phyloP scores from a whole-genome alignment of 1,284 basidiomycete genomes.

The Rhodotorula sp. region DNA sequence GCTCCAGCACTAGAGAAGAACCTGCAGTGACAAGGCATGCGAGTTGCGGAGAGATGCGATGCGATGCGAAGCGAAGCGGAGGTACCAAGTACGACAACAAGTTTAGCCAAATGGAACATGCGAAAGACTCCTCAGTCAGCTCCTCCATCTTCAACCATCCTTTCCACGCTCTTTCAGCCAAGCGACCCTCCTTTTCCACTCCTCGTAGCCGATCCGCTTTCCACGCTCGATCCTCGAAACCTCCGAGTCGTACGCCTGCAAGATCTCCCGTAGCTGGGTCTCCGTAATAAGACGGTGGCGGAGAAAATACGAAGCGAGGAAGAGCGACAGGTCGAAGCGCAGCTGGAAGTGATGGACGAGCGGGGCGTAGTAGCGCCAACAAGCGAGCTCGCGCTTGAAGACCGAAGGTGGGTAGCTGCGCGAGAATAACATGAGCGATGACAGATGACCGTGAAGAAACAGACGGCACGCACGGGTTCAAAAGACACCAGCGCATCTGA shows the following conservation, averaged over 20 bases:
- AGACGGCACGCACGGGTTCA: slow-evolving; percentile 9
- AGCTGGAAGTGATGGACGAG: slow-evolving; percentile 4
- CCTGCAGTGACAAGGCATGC: too few relatives aligned
- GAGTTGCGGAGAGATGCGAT: too few relatives aligned
- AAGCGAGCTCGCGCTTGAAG: slow-evolving; percentile 12
- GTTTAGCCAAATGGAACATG: too few relatives aligned
- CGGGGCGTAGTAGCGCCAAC: slow-evolving; percentile 17
- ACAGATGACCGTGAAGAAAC: rapidly evolving
- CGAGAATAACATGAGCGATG: neutral
- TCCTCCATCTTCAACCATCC: neutral
- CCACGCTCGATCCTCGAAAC: neutral
- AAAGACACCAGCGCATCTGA: neutral
- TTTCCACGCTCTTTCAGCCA: neutral
- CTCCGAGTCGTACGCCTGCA: slow-evolving; percentile 2
- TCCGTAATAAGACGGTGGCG: neutral
- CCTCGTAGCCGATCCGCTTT: slow-evolving; percentile 1
- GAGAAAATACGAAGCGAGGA: slow-evolving; percentile 4
- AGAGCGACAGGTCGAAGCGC: slow-evolving; percentile 1
- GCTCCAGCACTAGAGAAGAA: too few relatives aligned
- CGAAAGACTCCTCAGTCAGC: neutral
- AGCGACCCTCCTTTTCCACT: neutral
- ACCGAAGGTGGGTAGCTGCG: slow-evolving; percentile 3
- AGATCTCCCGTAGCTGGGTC: neutral
- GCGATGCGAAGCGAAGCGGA: too few relatives aligned
- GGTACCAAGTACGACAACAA: too few relatives aligned